Evolutionary conservation across 257 asterid genomes (phyloP), one percentile per base, ranked within the genome.

Genomic region (Coffea eugenioides): DNA sequence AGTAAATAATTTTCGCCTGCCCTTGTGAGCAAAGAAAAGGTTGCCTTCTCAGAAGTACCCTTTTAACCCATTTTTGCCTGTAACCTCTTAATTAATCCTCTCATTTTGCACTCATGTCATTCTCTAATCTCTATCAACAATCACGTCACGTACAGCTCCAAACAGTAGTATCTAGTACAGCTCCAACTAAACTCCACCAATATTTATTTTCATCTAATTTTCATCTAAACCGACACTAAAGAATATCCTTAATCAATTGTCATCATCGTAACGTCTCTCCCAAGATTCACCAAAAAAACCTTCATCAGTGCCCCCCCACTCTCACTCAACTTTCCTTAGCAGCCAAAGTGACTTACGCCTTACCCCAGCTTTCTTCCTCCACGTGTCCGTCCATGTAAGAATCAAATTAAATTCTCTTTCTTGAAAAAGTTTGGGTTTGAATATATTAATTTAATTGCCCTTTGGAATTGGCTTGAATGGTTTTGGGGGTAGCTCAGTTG

Each of bases 211-310:
- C 2, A 25, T 79, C 31, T 74, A 39, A 34, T 52, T 74, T 43
- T 41, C 81, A 23, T 23, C 75, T 76, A 71, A 75, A 75, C 41
- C 46, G 41, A 23, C 41, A 70, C 51, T 80, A 56, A 78, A 78
- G 69, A 68, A 56, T 74, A 46, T 36, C 20, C 75, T 34, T 36
- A 36, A 75, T 73, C 52, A 34, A 65, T 69, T 80, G 74, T 82
- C 83, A 46, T 71, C 75, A 82, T 73, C 18, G 83, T 80, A 83
- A 85, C 86, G 84, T 80, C 82, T 69, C 69, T 77, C 69, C 64
- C 31, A 85, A 80, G 83, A 80, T 82, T 79, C 84, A 79, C 51
- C 78, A 8, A 57, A 25, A 77, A 65, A 48, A 18, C 69, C 73
- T 51, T 57, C 78, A 16, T 41, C 36, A 66, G 27, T 31, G 36